These are phyloP conservation scores for Aristolochia fimbriata DNA, from an alignment of 164 flowering plant species.

Conservation along the genomic window DNA sequence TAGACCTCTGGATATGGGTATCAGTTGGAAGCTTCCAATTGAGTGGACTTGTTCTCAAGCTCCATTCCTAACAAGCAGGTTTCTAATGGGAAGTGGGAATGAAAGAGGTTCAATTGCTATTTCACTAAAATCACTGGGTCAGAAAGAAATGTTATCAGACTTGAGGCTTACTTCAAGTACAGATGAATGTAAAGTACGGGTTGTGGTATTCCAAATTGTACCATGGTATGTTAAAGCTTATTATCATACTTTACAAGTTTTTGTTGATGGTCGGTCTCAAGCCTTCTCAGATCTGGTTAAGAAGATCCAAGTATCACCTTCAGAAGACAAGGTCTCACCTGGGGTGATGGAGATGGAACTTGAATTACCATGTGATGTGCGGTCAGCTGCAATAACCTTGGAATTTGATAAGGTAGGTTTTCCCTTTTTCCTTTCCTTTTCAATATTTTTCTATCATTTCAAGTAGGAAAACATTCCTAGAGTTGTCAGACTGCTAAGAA, in stretches of 20 bases:
- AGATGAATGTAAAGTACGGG: constrained; percentile 37
- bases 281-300: constrained; percentile 34
- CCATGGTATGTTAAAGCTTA: constrained; percentile 98
- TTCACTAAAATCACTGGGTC: constrained; percentile 42
- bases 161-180: constrained; percentile 11
- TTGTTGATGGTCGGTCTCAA: constrained; percentile 43
- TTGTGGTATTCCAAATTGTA: constrained; percentile 75
- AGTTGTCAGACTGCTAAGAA: no score
- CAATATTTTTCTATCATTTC: not conserved
- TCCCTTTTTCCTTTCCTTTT: not conserved
- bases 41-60: constrained; percentile 62
- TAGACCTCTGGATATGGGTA: constrained; percentile 56
- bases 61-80: constrained; percentile 73
- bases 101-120: constrained; percentile 93
- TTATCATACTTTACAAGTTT: constrained; percentile 58
- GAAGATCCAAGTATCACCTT: constrained; percentile 75
- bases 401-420: constrained; percentile 83
- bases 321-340: constrained; percentile 84
- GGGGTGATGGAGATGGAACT: constrained; percentile 79
- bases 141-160: constrained; percentile 10
- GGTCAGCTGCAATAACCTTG: constrained; percentile 55
- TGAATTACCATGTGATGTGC: constrained; percentile 48
- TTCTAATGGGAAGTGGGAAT: constrained; percentile 94
- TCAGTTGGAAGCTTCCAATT: constrained; percentile 75
- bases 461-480: not conserved